A percentile compares a stretch with the other conserved stretches of the same genome.
Evolutionary conservation across 169 alveolate genomes (phyloP).

Genomic region (Plasmodium knowlesi): DNA sequence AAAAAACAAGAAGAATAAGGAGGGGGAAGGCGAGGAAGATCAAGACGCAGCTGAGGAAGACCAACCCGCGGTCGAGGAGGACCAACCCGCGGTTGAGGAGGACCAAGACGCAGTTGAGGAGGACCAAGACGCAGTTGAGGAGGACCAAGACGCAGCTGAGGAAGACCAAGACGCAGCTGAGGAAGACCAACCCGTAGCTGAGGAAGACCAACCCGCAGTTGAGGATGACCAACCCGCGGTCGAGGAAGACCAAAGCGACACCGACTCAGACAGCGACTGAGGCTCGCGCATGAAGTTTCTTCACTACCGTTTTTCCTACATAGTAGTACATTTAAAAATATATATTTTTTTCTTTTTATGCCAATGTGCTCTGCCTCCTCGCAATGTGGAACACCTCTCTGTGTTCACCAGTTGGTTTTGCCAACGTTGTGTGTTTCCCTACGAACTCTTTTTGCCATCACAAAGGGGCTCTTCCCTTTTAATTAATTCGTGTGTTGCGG

Average conservation of each 20-base stretch:
- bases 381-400: not conserved
- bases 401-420: not conserved
- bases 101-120: not conserved
- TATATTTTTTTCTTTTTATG: not conserved
- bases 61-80: no score
- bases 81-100: not conserved
- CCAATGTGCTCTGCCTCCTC: not conserved
- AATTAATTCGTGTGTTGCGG: not conserved
- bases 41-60: no score
- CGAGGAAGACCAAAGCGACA: not conserved
- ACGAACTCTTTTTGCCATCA: not conserved
- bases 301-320: not conserved
- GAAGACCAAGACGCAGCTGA: not conserved
- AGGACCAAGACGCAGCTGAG: no score
- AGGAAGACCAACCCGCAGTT: no score
- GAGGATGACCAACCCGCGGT: not conserved
- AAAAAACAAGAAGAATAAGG: slow-evolving; percentile 21
- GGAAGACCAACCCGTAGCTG: not conserved
- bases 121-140: not conserved
- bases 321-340: not conserved
- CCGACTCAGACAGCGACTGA: not conserved
- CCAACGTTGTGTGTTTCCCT: not conserved
- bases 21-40: slow-evolving; percentile 10
- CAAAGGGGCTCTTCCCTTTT: not conserved
- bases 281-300: not conserved